phyloP scores from a whole-genome alignment of 495 filamentous ascomycete species.

The Lophiotrema nucula region DNA sequence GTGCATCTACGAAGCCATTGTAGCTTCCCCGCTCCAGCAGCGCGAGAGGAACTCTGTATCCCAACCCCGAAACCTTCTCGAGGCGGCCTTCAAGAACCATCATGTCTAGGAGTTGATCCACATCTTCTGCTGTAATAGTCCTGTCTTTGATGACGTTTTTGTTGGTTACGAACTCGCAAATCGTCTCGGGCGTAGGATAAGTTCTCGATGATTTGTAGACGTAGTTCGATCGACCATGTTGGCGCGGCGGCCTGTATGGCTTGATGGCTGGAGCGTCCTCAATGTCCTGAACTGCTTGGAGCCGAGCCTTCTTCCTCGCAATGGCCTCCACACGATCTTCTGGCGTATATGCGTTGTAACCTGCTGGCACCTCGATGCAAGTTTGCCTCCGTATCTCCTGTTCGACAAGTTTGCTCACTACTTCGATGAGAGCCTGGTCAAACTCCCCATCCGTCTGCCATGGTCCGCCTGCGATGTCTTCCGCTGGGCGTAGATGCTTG shows the following conservation, averaged over 20 bases:
- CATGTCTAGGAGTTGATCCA: conserved; percentile 78
- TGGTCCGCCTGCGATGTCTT: conserved; percentile 85
- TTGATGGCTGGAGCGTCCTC: conserved; percentile 5
- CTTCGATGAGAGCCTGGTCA: conserved; percentile 80
- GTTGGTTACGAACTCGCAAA: conserved; percentile 68
- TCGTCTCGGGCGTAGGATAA: conserved; percentile 73
- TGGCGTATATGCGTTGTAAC: conserved; percentile 16
- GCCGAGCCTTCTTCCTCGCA: conserved; percentile 19
- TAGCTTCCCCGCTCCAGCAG: conserved; percentile 24
- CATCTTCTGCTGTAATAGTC: conserved; percentile 68
- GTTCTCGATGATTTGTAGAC: conserved; percentile 65
- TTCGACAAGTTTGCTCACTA: conserved; percentile 65
- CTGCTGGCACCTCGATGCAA: conserved; percentile 51
- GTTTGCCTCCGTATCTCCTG: conserved; percentile 67
- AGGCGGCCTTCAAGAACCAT: conserved; percentile 80
- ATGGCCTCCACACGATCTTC: conserved; percentile 5
- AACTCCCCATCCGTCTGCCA: conserved; percentile 90
- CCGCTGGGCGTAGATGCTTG: conserved; percentile 67
- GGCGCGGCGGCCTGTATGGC: conserved; percentile 10
- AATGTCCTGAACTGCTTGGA: conserved; percentile 14
- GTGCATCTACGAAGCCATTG: conserved; percentile 79
- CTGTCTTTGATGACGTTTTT: conserved; percentile 58
- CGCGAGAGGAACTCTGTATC: conserved; percentile 14
- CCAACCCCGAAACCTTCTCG: conserved; percentile 45
- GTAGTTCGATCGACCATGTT: conserved; percentile 6